Evolutionary conservation across 1,139 yeast species (phyloP).

Genomic region (Yamadazyma trypodendri): DNA sequence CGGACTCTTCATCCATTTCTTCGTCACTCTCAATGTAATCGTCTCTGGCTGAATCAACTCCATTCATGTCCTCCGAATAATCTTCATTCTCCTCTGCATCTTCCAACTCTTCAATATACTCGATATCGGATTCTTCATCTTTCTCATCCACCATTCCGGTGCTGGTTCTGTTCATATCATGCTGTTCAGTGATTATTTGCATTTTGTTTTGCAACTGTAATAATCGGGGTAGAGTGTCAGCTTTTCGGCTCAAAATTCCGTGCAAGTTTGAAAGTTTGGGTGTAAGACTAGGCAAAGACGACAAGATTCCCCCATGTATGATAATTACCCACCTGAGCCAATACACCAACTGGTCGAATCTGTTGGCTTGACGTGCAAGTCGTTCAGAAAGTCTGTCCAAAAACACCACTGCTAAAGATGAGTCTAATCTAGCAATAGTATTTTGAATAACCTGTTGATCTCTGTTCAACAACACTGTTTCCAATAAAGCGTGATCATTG

Average conservation of each 20-base stretch:
- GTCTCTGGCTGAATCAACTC: constrained; percentile 15
- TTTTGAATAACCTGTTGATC: constrained; percentile 74
- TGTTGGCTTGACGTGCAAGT: constrained; percentile 60
- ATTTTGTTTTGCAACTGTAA: constrained; percentile 82
- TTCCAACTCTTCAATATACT: constrained; percentile 42
- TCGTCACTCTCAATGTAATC: constrained; percentile 20
- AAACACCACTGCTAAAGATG: constrained; percentile 69
- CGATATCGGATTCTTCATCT: constrained; percentile 35
- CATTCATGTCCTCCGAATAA: constrained; percentile 24
- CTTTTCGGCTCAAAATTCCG: constrained; percentile 71
- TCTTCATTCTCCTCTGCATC: too few relatives aligned
- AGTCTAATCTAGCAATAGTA: constrained; percentile 68
- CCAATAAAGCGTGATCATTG: constrained; percentile 70
- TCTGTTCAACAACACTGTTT: constrained; percentile 73
- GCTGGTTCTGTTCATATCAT: constrained; percentile 59
- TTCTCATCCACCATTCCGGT: constrained; percentile 24
- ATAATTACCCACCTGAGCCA: constrained; percentile 96
- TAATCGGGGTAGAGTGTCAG: constrained; percentile 73
- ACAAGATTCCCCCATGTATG: constrained; percentile 79
- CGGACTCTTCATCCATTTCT: constrained; percentile 22
- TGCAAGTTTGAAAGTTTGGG: constrained; percentile 73
- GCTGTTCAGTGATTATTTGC: constrained; percentile 68
- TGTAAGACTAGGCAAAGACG: constrained; percentile 67
- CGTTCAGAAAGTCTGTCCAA: constrained; percentile 84
- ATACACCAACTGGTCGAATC: constrained; percentile 72